A percentile compares a stretch with the other conserved stretches of the same genome.
Evolutionary conservation across 306 rosid species (phyloP).

Genomic region (Benincasa hispida): DNA sequence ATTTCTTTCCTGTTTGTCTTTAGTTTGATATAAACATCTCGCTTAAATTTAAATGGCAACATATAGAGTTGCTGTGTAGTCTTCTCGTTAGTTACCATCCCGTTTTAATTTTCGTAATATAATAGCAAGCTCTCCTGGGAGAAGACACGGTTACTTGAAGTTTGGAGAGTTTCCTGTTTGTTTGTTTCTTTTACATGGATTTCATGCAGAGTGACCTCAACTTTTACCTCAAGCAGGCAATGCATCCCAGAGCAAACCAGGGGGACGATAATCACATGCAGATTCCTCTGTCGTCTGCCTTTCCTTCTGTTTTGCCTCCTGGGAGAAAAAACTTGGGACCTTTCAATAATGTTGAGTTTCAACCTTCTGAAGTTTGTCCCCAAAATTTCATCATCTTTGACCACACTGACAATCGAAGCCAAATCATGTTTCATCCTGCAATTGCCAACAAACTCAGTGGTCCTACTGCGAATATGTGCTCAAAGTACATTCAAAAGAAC

Average conservation of each 20-base stretch:
- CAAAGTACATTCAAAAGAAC: conserved; percentile 32
- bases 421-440: conserved; percentile 76
- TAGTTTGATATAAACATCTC: conserved; percentile 34
- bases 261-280: conserved; percentile 35
- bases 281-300: conserved; percentile 46
- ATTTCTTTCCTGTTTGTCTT: conserved; percentile 15
- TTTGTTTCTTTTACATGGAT: conserved; percentile 15
- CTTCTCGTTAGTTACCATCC: conserved; percentile 26
- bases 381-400: conserved; percentile 78
- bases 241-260: conserved; percentile 39
- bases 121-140: conserved; percentile 3
- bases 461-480: conserved; percentile 35
- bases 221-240: conserved; percentile 36
- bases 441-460: conserved; percentile 44
- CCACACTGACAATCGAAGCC: conserved; percentile 70
- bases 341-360: conserved; percentile 55
- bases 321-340: conserved; percentile 41
- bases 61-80: conserved; percentile 27
- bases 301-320: conserved; percentile 42
- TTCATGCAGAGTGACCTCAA: conserved; percentile 62
- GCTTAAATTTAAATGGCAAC: conserved; percentile 34
- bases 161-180: conserved; percentile 23
- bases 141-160: conserved; percentile 26
- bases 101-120: conserved; percentile 9
- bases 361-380: conserved; percentile 76